These are phyloP conservation scores for Linaria vulgaris DNA, from an alignment of 257 asterid species.

Conservation along the genomic window DNA sequence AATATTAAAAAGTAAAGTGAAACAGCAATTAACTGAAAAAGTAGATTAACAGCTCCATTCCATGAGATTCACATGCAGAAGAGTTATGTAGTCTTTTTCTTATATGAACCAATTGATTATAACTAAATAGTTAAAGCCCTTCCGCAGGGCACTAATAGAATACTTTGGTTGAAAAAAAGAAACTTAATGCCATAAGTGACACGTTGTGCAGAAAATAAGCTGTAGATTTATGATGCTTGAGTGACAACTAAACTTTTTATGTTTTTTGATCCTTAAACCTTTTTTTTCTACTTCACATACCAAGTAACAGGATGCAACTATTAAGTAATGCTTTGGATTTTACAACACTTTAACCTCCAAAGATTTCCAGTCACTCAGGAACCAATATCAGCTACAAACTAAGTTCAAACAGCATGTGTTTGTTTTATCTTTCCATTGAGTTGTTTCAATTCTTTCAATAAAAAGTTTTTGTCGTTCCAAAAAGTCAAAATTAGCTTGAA, in stretches of 20 bases:
- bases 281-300: background rate
- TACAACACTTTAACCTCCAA: slow-evolving; percentile 10
- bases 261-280: background rate
- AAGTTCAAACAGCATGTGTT: background rate
- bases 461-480: slow-evolving; percentile 11
- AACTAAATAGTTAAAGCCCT: background rate
- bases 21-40: background rate
- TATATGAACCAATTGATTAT: too few species aligned
- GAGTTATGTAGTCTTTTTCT: background rate
- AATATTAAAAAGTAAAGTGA: background rate
- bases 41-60: background rate
- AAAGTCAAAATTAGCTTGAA: background rate
- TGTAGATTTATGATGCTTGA: slow-evolving; percentile 11
- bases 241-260: background rate
- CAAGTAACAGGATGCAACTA: slow-evolving; percentile 20
- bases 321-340: slow-evolving; percentile 5
- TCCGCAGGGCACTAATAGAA: background rate
- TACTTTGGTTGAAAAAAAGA: slow-evolving; percentile 11
- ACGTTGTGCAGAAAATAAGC: background rate
- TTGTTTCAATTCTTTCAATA: background rate
- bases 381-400: background rate
- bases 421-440: slow-evolving; percentile 7
- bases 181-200: background rate
- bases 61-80: slow-evolving; percentile 11
- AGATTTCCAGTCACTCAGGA: slow-evolving; percentile 8